These are phyloP conservation scores for Chlorella sp. DNA, from an alignment of 139 green algal genomes.

Conservation along the genomic window DNA sequence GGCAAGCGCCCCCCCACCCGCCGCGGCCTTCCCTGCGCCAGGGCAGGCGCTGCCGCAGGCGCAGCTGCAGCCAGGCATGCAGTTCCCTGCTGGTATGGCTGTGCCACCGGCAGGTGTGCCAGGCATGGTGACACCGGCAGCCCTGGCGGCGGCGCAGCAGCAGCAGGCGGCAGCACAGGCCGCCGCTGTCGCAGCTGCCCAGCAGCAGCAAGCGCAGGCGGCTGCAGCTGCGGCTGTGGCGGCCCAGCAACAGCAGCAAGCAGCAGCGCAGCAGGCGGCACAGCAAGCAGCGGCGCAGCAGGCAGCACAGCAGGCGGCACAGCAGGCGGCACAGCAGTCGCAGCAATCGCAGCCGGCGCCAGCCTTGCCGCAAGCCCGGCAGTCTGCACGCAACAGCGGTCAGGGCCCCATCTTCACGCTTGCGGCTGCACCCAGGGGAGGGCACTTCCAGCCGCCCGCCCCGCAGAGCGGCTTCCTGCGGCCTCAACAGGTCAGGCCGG, in stretches of 20 bases:
- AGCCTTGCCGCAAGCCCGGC: not conserved
- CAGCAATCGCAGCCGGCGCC: not conserved
- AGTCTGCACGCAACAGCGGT: slow-evolving; percentile 27
- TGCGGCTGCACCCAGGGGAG: slow-evolving; percentile 2
- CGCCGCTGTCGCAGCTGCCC: not conserved
- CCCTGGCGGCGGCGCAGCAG: not conserved
- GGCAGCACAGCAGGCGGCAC: not conserved
- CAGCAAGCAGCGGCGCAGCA: slow-evolving; percentile 2
- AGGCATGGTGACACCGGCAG: not conserved
- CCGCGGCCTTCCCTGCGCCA: not conserved
- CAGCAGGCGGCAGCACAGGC: not conserved
- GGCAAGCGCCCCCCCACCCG: not conserved
- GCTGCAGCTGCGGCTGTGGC: too few species aligned
- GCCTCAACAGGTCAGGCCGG: not conserved
- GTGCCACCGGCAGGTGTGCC: too few species aligned
- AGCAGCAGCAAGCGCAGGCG: not conserved
- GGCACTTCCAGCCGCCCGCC: slow-evolving; percentile 1
- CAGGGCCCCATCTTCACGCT: slow-evolving; percentile 31
- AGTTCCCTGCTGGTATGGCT: too few species aligned
- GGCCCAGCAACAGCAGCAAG: not conserved
- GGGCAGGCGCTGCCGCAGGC: not conserved
- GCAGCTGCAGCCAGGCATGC: not conserved
- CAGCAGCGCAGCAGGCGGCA: not conserved
- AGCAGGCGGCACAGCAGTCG: not conserved
- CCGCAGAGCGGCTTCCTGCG: slow-evolving; percentile 29